These are phyloP conservation scores for Dovyalis caffra DNA, from an alignment of 345 rosid species.

Conservation along the genomic window DNA sequence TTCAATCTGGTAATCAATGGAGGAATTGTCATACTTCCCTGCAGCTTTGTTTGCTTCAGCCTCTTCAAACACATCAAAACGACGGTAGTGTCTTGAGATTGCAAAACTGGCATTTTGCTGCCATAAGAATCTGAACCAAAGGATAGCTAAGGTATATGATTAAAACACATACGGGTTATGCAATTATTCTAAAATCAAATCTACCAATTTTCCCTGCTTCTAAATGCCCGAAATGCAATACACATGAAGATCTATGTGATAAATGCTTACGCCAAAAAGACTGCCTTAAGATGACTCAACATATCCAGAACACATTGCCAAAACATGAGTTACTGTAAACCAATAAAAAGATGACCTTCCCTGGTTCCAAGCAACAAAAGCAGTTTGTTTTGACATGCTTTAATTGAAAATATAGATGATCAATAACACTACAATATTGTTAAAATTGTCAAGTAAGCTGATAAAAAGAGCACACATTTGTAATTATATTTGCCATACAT, in stretches of 20 bases:
- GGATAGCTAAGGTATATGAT: neutral
- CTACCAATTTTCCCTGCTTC: neutral
- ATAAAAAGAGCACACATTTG: neutral
- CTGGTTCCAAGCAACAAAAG: neutral
- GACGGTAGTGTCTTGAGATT: slow-evolving; percentile 76
- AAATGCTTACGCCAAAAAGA: neutral
- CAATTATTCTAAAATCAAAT: neutral
- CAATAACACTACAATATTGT: neutral
- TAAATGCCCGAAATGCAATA: neutral
- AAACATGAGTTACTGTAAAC: neutral
- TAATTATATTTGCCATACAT: neutral
- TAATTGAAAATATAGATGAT: neutral
- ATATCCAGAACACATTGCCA: neutral
- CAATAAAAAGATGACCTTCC: neutral
- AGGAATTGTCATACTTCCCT: slow-evolving; percentile 70
- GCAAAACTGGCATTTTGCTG: slow-evolving; percentile 70
- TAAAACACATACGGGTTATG: neutral
- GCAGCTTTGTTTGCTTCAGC: slow-evolving; percentile 96
- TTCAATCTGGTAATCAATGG: slow-evolving; percentile 74
- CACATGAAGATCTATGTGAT: neutral
- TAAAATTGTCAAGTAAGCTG: neutral
- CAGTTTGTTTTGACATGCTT: neutral
- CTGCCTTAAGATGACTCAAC: neutral
- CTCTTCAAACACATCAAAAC: slow-evolving; percentile 82
- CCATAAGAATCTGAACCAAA: slow-evolving; percentile 68